Conservation (phyloP, 2,329 filamentous ascomycete species). For the Fusarium longipes region DNA sequence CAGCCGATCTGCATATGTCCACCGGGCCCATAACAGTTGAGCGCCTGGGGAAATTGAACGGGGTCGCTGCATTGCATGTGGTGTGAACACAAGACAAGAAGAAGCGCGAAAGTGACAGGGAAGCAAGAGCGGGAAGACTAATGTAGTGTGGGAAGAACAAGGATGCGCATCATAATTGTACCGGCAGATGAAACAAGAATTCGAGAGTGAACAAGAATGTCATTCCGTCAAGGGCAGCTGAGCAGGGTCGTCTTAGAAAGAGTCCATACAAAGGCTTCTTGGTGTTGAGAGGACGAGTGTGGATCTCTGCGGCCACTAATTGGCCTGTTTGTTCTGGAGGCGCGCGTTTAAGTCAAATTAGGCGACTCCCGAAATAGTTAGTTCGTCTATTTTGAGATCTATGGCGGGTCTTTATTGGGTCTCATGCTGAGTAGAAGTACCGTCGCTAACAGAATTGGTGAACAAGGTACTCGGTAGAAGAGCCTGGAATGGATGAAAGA, state of each 20-base stretch:
- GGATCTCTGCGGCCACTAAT: slow-evolving; percentile 27
- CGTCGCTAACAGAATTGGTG: slow-evolving; percentile 1
- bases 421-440: slow-evolving; percentile 10
- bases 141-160: slow-evolving; percentile 1
- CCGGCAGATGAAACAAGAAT: slow-evolving; percentile 25
- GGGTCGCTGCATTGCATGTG: slow-evolving; percentile 45
- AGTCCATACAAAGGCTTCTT: slow-evolving; percentile 5
- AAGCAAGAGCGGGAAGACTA: slow-evolving; percentile 32
- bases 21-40: slow-evolving; percentile 29
- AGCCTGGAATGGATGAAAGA: not conserved
- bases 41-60: slow-evolving; percentile 46
- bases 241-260: not conserved
- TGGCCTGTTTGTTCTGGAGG: slow-evolving; percentile 33
- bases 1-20: slow-evolving; percentile 42
- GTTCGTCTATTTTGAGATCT: slow-evolving; percentile 41
- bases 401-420: slow-evolving; percentile 24
- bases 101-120: slow-evolving; percentile 17
- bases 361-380: slow-evolving; percentile 35
- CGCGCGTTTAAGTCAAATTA: slow-evolving; percentile 45
- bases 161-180: slow-evolving; percentile 40
- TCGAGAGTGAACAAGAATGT: not conserved
- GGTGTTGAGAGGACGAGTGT: slow-evolving; percentile 38
- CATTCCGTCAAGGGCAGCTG: not conserved
- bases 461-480: slow-evolving; percentile 24
- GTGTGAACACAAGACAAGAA: slow-evolving; percentile 18